Evolutionary conservation across 2,329 filamentous ascomycete genomes (phyloP).

Genomic region (Claviceps cyperi): DNA sequence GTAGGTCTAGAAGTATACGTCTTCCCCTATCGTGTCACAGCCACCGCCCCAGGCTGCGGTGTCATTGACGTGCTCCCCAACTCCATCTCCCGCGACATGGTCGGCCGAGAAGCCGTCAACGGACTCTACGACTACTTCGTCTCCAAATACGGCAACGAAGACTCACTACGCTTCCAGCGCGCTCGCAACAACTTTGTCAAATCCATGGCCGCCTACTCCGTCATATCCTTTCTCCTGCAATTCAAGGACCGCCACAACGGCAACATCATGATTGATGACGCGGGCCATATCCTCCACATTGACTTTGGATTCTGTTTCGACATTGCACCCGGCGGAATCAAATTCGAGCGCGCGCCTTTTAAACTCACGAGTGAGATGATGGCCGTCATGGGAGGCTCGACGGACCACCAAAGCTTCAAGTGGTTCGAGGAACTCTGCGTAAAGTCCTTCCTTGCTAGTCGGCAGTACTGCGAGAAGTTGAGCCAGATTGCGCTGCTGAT

Average conservation of each 20-base stretch:
- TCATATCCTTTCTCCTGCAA: conserved; percentile 91
- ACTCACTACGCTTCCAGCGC: conserved; percentile 87
- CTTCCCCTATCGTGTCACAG: conserved; percentile 92
- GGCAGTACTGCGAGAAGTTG: conserved; percentile 79
- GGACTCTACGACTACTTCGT: conserved; percentile 97
- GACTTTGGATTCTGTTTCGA: conserved; percentile 99
- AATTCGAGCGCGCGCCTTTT: conserved; percentile 95
- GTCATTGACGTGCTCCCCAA: conserved; percentile 97
- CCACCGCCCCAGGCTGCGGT: conserved; percentile 90
- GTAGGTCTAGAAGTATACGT: conserved; percentile 95
- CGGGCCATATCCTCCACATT: conserved; percentile 93
- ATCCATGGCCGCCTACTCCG: conserved; percentile 95
- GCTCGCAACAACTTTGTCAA: conserved; percentile 97
- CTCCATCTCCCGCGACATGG: conserved; percentile 96
- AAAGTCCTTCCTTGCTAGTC: conserved; percentile 81
- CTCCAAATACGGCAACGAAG: conserved; percentile 92
- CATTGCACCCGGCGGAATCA: conserved; percentile 90
- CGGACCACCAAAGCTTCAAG: conserved; percentile 73
- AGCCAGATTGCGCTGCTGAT: conserved; percentile 83
- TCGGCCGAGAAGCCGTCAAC: conserved; percentile 94
- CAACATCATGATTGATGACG: conserved; percentile 98
- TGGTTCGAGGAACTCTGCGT: conserved; percentile 96
- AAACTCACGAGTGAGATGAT: conserved; percentile 97
- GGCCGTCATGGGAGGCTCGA: conserved; percentile 90
- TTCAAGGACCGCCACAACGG: conserved; percentile 99